Base-by-base conservation (phyloP, 202 grass and related monocot species). In the Setaria viridis region DNA sequence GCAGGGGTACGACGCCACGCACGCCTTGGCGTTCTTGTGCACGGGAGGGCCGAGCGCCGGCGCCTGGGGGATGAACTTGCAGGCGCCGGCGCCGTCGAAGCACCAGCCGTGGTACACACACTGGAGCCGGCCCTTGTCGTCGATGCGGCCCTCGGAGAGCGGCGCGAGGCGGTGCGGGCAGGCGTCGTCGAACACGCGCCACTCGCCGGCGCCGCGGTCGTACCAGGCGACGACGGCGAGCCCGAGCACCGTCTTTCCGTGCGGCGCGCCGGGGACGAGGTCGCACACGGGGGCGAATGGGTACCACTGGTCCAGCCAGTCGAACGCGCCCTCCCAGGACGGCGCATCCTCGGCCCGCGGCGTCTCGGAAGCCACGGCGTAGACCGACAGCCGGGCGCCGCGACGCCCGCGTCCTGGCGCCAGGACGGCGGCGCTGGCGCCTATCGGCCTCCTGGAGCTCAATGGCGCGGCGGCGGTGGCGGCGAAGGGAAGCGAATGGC, bases 51-150 rank as follows among this genome's bases (percentile, higher is more conserved):
- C 95, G 67, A 89, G 78, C 0, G 91, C 67, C 0, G 93, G 95
- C 6, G 89, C 95, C 84, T 98, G 95, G 0, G 95, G 95, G 64
- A 95, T 94, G 91, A 91, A 92, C 81, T 86, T 55, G 84, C 95
- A 98, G 64, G 54, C 35, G 25, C 95, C 95, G 25, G 51, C 48
- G 73, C 93, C 95, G 87, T 95, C 95, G 87, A 95, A 95, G 89
- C 95, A 98, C 95, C 95, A 98, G 34, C 95, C 95, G 49, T 98
- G 93, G 82, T 98, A 95, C 7, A 88, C 95, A 73, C 93, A 98
- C 88, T 94, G 95, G 32, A 98, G 89, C 20, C 91, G 88, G 14
- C 93, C 95, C 88, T 79, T 83, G 46, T 37, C 89, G 62, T 98
- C 91, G 69, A 98, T 49, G 58, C 91, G 93, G 4, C 91, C 95